phyloP scores from a whole-genome alignment of 1,284 basidiomycete genomes.

The Trichosporon coremiiforme region DNA sequence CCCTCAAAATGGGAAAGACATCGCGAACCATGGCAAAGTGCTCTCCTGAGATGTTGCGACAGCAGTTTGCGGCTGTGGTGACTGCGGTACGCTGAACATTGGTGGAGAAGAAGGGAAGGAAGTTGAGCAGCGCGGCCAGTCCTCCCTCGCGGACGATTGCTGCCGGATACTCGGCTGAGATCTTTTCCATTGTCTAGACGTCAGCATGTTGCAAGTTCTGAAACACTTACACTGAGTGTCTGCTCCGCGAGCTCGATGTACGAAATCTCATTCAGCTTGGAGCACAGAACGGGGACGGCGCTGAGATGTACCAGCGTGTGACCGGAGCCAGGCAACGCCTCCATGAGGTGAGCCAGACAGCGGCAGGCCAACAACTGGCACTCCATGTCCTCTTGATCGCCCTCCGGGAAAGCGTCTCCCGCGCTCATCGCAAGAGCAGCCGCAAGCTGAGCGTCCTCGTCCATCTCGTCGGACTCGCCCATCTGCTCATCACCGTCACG shows the following conservation, averaged over 20 bases:
- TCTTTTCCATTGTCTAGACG: constrained; percentile 88
- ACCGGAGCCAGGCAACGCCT: constrained; percentile 88
- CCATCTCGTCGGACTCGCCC: constrained; percentile 53
- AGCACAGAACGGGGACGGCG: constrained; percentile 92
- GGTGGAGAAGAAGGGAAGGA: constrained; percentile 94
- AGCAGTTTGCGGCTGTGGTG: constrained; percentile 96
- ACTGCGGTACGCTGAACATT: constrained; percentile 92
- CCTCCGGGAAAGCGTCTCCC: constrained; percentile 44
- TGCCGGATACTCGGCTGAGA: constrained; percentile 91
- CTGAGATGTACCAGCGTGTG: constrained; percentile 94
- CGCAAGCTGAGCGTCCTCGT: constrained; percentile 81
- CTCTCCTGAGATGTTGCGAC: constrained; percentile 82
- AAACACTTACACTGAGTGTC: constrained; percentile 77
- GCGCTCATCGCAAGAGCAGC: constrained; percentile 68
- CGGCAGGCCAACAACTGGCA: constrained; percentile 90
- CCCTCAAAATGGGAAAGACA: constrained; percentile 88
- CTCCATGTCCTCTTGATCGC: constrained; percentile 66
- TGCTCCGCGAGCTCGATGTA: constrained; percentile 97
- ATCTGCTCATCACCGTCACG: constrained; percentile 43
- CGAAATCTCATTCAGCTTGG: constrained; percentile 90
- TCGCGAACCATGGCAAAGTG: constrained; percentile 83
- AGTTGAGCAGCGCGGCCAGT: constrained; percentile 83
- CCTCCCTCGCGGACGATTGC: constrained; percentile 93
- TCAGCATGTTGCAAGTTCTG: constrained; percentile 26
- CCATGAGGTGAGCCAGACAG: constrained; percentile 94